Evolutionary conservation across 306 rosid genomes (phyloP).

Genomic region (Coriaria nepalensis): DNA sequence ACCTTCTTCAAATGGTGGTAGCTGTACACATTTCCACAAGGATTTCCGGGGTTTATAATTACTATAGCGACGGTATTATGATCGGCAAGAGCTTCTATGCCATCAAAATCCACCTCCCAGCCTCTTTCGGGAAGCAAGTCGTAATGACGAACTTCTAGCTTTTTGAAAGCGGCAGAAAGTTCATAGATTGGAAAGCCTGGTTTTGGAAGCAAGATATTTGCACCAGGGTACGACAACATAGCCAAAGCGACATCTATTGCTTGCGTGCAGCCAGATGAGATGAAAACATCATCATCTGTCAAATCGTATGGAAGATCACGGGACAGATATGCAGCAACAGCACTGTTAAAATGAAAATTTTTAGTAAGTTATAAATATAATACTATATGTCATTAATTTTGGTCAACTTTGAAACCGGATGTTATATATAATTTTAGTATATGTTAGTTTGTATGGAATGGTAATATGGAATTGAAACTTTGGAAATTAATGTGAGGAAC

Average conservation of each 20-base stretch:
- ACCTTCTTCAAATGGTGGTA: constrained; percentile 76
- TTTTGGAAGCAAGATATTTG: constrained; percentile 82
- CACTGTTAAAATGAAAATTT: constrained; percentile 24
- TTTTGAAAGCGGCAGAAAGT: constrained; percentile 66
- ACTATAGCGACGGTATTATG: constrained; percentile 76
- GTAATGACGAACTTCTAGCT: constrained; percentile 58
- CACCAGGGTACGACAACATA: constrained; percentile 70
- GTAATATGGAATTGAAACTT: not conserved
- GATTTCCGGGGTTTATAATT: constrained; percentile 86
- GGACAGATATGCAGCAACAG: constrained; percentile 75
- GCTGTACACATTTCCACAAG: constrained; percentile 85
- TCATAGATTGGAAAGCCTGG: constrained; percentile 93
- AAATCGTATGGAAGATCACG: constrained; percentile 72
- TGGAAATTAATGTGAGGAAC: too few relatives aligned
- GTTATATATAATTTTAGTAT: too few relatives aligned
- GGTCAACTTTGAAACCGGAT: too few relatives aligned
- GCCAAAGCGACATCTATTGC: constrained; percentile 84
- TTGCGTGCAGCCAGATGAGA: constrained; percentile 94
- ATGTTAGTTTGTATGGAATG: constrained; percentile 7
- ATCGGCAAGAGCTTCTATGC: constrained; percentile 63
- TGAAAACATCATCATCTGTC: constrained; percentile 68
- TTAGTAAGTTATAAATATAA: too few relatives aligned
- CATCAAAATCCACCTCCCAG: constrained; percentile 84
- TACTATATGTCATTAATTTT: not conserved
- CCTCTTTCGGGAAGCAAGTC: constrained; percentile 62